phyloP scores from a whole-genome alignment of 2,329 filamentous ascomycete genomes.

The Lecanoromycetidae sp. region DNA sequence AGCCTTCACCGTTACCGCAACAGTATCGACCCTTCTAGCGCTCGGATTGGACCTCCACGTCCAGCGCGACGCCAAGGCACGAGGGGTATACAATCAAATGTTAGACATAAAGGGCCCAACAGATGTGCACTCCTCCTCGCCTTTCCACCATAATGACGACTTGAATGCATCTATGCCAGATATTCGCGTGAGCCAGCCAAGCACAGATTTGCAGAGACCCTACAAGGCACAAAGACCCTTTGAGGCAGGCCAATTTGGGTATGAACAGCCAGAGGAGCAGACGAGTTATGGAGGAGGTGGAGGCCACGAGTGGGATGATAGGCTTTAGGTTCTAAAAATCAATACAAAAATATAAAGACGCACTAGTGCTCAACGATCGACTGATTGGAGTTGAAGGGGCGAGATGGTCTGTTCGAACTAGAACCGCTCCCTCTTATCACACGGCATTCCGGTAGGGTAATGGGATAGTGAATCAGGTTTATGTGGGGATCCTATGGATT shows the following conservation, averaged over 20 bases:
- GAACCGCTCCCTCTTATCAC: too few species aligned
- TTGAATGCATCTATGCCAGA: neutral
- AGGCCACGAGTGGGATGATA: too few species aligned
- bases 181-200: constrained; percentile 3
- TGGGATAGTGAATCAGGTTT: too few species aligned
- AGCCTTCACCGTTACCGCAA: constrained; percentile 40
- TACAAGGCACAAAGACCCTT: constrained; percentile 17
- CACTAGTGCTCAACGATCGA: too few species aligned
- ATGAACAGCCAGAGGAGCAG: constrained; percentile 24
- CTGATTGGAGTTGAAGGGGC: too few species aligned
- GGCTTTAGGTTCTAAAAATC: too few species aligned
- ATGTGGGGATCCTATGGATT: too few species aligned
- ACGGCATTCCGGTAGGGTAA: too few species aligned
- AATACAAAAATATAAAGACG: too few species aligned
- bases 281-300: constrained; percentile 26
- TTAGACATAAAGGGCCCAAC: constrained; percentile 25
- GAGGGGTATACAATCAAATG: constrained; percentile 40
- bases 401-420: too few species aligned
- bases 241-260: constrained; percentile 17
- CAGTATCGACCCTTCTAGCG: constrained; percentile 32
- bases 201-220: constrained; percentile 21
- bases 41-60: constrained; percentile 42
- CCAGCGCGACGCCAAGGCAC: constrained; percentile 30
- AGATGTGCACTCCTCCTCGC: constrained; percentile 1
- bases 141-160: neutral